Conservation (phyloP, 2,329 filamentous ascomycete species). For the Clonostachys rhizophaga region DNA sequence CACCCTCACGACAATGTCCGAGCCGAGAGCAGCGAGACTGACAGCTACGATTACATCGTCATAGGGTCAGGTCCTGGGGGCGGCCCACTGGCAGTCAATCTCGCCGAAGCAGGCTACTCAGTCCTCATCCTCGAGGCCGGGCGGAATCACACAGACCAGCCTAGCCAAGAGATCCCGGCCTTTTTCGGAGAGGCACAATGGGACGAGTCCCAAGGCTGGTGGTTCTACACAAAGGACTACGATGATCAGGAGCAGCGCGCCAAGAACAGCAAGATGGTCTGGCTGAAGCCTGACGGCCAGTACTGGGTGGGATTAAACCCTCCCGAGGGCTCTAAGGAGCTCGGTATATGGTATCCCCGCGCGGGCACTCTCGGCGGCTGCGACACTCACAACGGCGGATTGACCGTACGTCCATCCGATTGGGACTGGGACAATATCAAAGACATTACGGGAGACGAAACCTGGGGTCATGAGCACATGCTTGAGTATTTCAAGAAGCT, state of each 20-base stretch:
- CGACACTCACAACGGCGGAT: conserved; percentile 31
- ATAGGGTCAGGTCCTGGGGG: conserved; percentile 54
- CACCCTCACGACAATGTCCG: too few relatives aligned
- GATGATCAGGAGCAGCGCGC: conserved; percentile 6
- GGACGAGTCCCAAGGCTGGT: conserved; percentile 12
- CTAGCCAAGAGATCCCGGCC: conserved; percentile 36
- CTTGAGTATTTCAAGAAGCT: conserved; percentile 39
- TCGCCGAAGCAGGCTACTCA: conserved; percentile 50
- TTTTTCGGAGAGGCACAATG: conserved; percentile 15
- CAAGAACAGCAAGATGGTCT: conserved; percentile 8
- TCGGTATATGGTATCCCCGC: conserved; percentile 21
- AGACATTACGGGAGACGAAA: conserved; percentile 41
- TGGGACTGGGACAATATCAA: conserved; percentile 44
- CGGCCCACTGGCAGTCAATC: conserved; percentile 47
- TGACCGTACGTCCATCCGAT: conserved; percentile 41
- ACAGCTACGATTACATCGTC: conserved; percentile 51
- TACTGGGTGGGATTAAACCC: conserved; percentile 9
- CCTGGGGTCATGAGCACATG: conserved; percentile 45
- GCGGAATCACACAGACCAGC: conserved; percentile 10
- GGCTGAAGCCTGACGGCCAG: conserved; percentile 6
- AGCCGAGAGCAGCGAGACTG: too few relatives aligned
- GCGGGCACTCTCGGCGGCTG: conserved; percentile 17
- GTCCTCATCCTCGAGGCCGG: conserved; percentile 57
- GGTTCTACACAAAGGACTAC: conserved; percentile 11
- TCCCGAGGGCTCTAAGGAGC: conserved; percentile 6